phyloP scores from a whole-genome alignment of 768 basidiomycete genomes.

The Porphyrellus cyaneotinctus region DNA sequence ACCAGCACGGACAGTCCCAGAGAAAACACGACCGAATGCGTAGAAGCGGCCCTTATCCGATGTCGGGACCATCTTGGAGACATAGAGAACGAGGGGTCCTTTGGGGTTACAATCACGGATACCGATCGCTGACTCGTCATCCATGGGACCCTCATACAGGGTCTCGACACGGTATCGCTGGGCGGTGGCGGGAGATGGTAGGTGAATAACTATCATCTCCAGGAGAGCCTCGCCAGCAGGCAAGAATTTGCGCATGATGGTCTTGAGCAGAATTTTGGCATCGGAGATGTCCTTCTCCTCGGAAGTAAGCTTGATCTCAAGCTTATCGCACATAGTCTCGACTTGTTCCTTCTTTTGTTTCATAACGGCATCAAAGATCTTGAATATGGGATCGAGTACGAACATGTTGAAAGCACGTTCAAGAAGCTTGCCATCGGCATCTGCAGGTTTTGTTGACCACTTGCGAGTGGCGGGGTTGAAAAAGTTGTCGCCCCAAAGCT shows the following conservation, averaged over 20 bases:
- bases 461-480: constrained; percentile 97
- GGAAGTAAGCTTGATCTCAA: constrained; percentile 82
- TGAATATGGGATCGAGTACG: constrained; percentile 99
- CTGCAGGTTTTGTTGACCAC: constrained; percentile 79
- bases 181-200: constrained; percentile 95
- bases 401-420: constrained; percentile 99
- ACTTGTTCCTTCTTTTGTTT: constrained; percentile 97
- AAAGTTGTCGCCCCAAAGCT: constrained; percentile 99
- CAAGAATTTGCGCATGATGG: constrained; percentile 98
- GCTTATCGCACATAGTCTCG: constrained; percentile 85
- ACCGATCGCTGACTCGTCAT: constrained; percentile 98
- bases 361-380: constrained; percentile 97
- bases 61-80: constrained; percentile 99
- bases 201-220: constrained; percentile 99
- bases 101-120: constrained; percentile 98
- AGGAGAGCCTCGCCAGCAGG: constrained; percentile 97
- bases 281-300: constrained; percentile 88
- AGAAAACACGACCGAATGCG: constrained; percentile 99
- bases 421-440: constrained; percentile 82
- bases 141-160: constrained; percentile 99
- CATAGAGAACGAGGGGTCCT: constrained; percentile 93
- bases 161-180: constrained; percentile 99
- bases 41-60: constrained; percentile 99
- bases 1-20: constrained; percentile 93
- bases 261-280: constrained; percentile 94